Base-by-base conservation (phyloP, 805 yeast genomes). In the Hanseniaspora mollemarum region DNA sequence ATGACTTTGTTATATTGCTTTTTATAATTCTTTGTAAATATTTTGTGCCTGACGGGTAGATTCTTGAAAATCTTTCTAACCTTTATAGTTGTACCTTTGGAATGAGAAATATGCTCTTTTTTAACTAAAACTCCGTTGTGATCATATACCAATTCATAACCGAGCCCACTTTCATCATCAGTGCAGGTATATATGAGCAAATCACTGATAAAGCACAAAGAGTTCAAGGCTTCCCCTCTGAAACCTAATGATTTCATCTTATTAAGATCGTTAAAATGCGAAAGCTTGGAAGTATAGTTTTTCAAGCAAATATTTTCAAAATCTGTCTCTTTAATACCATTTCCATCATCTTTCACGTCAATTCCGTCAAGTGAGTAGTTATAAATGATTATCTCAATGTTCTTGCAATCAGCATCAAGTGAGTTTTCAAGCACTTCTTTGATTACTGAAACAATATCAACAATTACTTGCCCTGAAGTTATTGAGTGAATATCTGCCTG, bases 391-490 rank as follows among this genome's bases (percentile, higher is more conserved):
- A 90, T 67, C 44, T 86, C 94, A 28, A 92, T 71, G 48, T 75
- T 76, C 0, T 75, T 70, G 9, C 92, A 75, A 21, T 72, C 64
- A 0, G 96, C 92, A 66, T 92, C 98, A 6, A 90, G 67, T 28
- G 92, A 69, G 62, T 90, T 90, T 59, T 90, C 98, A 2, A 92
- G 71, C 1, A 88, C 67, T 62, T 90, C 98, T 61, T 90, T 90
- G 28, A 83, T 79, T 0, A 85, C 83, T 0, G 90, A 78, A 0
- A 77, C 70, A 39, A 92, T 65, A 58, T 85, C 95, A 4, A 80
- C 75, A 12, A 92, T 83, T 13, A 92, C 97, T 63, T 92, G 98
- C 0, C 96, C 96, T 0, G 96, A 86, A 0, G 96, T 87, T 52
- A 90, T 77, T 53, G 74, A 71, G 56, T 83, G 85, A 6, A 87